Base-by-base conservation (phyloP, 108 stramenopile species). In the Conticribra guillardii region DNA sequence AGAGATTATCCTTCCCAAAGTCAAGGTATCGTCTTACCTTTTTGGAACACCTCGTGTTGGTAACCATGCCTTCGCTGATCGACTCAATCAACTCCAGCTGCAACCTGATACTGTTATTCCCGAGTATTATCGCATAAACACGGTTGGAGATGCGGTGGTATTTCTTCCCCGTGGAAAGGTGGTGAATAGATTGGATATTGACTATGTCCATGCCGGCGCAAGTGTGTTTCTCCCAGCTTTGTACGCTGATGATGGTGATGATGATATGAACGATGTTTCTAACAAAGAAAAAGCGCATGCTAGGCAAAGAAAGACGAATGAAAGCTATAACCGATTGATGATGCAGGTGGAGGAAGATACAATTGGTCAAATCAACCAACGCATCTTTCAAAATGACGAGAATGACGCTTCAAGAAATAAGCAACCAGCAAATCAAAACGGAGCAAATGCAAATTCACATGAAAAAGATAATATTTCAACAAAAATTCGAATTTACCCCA, bases 1-100 rank as follows among this genome's bases (percentile, higher is more conserved):
- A 47, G 3, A 47, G 15, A n/a, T 48, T 2, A 26, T 28, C 19
- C 2, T 62, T 48, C 46, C 46, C 8, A n/a, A 21, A 3, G 1
- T 62, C 15, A 47, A 17, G 1, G 48, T 65, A 52, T 65, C 64
- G 15, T 51, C 64, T 0, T 65, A 65, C 33, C 32, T 65, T 3
- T 65, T 65, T 33, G 64, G 64, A 52, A 53, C 64, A 51, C 64
- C 64, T 33, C 50, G 64, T 22, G 64, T 65, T 7, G 64, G 64
- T 7, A 65, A 65, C 30, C n/a, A 27, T 52, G 64, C 50, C 4
- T 34, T 65, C 2, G 50, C 33, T 2, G 30, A 52, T 27, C 18
- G 64, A 47, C 33, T 65, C 3, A 24, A 4, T 9, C 4, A 18
- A 9, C 31, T 65, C 15, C 51, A 65, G 30, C 1, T 52, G 0